Evolutionary conservation across 805 yeast species (phyloP).

Genomic region (Pichia deserticola): DNA sequence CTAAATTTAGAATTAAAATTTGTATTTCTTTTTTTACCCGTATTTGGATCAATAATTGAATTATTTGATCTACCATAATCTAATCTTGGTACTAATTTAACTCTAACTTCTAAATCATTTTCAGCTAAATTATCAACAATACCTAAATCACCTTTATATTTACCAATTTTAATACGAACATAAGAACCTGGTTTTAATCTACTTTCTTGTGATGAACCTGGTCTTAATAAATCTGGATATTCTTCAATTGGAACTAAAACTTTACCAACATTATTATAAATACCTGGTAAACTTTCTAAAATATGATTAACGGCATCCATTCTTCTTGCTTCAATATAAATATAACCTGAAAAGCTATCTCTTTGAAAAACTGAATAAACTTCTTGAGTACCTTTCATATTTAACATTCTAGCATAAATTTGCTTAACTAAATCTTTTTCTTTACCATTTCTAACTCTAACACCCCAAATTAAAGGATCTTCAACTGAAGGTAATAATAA

Average conservation of each 20-base stretch:
- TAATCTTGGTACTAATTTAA: conserved; percentile 86
- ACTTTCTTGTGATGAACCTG: conserved; percentile 79
- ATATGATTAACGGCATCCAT: conserved; percentile 89
- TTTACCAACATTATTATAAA: conserved; percentile 52
- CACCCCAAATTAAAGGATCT: conserved; percentile 94
- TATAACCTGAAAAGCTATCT: conserved; percentile 85
- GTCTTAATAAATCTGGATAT: conserved; percentile 86
- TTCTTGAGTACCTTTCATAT: conserved; percentile 72
- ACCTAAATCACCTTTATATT: conserved; percentile 88
- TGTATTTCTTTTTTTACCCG: conserved; percentile 32
- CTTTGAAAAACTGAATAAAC: conserved; percentile 89
- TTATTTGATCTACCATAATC: conserved; percentile 67
- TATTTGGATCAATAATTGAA: conserved; percentile 18
- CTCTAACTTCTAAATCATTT: conserved; percentile 90
- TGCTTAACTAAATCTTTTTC: conserved; percentile 88
- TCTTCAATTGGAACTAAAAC: conserved; percentile 92
- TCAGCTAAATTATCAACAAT: conserved; percentile 89
- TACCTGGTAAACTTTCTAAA: conserved; percentile 81
- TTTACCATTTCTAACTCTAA: conserved; percentile 86
- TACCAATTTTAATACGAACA: conserved; percentile 85
- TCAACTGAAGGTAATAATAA: conserved; percentile 90
- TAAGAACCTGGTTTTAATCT: conserved; percentile 88
- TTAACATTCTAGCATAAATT: conserved; percentile 74
- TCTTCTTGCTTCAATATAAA: conserved; percentile 90
- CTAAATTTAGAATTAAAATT: conserved; percentile 54